Percentiles rank a stretch among this genome's conserved stretches.
These are phyloP conservation scores for Diaporthe sp. DNA, from an alignment of 2,329 filamentous ascomycete genomes.

Conservation along the genomic window DNA sequence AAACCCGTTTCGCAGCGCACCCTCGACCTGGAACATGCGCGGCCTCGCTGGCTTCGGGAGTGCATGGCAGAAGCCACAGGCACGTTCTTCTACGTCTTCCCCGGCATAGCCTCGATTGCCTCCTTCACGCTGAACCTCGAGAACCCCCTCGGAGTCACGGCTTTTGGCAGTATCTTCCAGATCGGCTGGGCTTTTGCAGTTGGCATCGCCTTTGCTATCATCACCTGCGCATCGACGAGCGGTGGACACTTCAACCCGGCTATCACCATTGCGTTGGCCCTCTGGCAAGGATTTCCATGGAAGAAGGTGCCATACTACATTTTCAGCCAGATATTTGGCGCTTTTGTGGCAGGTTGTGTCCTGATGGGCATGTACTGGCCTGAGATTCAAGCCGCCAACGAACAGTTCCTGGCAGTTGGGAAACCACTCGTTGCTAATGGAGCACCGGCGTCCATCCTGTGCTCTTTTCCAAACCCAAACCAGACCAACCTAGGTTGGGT, in stretches of 20 bases:
- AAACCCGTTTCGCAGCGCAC: slow-evolving; percentile 67
- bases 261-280: slow-evolving; percentile 59
- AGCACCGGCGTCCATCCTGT: slow-evolving; percentile 68
- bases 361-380: slow-evolving; percentile 70
- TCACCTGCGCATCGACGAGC: slow-evolving; percentile 66
- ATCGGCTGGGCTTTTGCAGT: slow-evolving; percentile 69
- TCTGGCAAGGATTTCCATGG: slow-evolving; percentile 72
- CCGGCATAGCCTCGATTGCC: slow-evolving; percentile 67
- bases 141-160: slow-evolving; percentile 50
- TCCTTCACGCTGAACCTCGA: slow-evolving; percentile 63
- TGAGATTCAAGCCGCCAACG: slow-evolving; percentile 54
- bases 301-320: slow-evolving; percentile 71
- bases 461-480: slow-evolving; percentile 63
- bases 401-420: slow-evolving; percentile 54
- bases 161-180: slow-evolving; percentile 65
- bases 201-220: slow-evolving; percentile 72
- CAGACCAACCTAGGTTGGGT: slow-evolving; percentile 69
- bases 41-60: slow-evolving; percentile 68
- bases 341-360: slow-evolving; percentile 68
- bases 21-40: slow-evolving; percentile 66
- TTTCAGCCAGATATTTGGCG: slow-evolving; percentile 68
- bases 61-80: slow-evolving; percentile 70
- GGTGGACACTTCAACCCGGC: slow-evolving; percentile 70
- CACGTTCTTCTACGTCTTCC: slow-evolving; percentile 69
- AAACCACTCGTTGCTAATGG: slow-evolving; percentile 54